Evolutionary conservation across 306 rosid genomes (phyloP).

Genomic region (Malus sylvestris): DNA sequence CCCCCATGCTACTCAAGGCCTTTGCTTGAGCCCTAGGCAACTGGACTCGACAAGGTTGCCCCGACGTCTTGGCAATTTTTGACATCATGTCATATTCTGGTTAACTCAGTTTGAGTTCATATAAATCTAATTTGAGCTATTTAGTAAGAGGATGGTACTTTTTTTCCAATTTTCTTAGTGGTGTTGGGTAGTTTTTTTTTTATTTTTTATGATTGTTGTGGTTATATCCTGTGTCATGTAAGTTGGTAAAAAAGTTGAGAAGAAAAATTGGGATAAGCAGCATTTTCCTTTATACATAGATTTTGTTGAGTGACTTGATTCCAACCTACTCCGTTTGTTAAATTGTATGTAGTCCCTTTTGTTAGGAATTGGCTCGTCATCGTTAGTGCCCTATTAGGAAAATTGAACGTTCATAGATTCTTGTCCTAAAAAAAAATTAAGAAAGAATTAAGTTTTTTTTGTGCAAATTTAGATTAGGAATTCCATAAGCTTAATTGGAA

Average conservation of each 20-base stretch:
- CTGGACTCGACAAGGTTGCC: not conserved
- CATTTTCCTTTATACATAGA: not conserved
- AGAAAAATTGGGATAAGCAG: not conserved
- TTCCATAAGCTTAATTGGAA: too few species aligned
- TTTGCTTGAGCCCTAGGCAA: not conserved
- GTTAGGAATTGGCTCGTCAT: too few species aligned
- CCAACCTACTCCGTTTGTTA: too few species aligned
- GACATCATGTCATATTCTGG: not conserved
- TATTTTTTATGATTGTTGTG: not conserved
- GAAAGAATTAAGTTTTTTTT: too few species aligned
- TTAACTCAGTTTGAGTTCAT: not conserved
- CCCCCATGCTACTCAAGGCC: not conserved
- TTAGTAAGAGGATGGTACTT: not conserved
- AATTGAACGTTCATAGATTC: too few species aligned
- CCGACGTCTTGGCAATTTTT: not conserved
- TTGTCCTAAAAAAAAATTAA: too few species aligned
- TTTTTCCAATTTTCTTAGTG: not conserved
- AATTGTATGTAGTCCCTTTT: too few species aligned
- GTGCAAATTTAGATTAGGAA: too few species aligned
- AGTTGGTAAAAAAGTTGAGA: not conserved
- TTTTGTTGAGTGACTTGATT: not conserved
- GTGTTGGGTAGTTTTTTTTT: too few species aligned
- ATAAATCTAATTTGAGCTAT: not conserved
- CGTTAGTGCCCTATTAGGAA: too few species aligned
- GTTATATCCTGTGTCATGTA: not conserved